Evolutionary conservation across 805 yeast species (phyloP).

Genomic region (Komagataella populi): DNA sequence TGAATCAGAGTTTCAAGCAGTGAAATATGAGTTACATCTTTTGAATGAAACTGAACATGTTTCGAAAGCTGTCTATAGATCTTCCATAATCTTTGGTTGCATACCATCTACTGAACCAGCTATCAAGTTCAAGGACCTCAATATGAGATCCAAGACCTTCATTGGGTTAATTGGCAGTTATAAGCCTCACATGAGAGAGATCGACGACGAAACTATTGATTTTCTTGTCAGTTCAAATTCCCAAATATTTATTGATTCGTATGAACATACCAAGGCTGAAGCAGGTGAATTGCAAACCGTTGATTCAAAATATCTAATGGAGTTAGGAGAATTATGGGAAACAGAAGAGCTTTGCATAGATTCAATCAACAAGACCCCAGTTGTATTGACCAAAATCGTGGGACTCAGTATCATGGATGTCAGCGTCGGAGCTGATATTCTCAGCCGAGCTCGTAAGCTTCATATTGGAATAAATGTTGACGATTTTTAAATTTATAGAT

Average conservation of each 20-base stretch:
- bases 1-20: slow-evolving; percentile 14
- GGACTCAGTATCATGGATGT: slow-evolving; percentile 58
- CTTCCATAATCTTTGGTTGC: slow-evolving; percentile 44
- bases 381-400: slow-evolving; percentile 37
- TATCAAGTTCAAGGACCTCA: slow-evolving; percentile 13
- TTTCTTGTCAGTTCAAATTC: slow-evolving; percentile 17
- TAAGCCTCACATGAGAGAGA: slow-evolving; percentile 54
- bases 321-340: slow-evolving; percentile 26
- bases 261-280: slow-evolving; percentile 38
- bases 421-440: slow-evolving; percentile 30
- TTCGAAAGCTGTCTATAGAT: slow-evolving; percentile 16
- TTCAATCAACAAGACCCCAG: not conserved
- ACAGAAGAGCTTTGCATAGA: slow-evolving; percentile 1
- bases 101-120: slow-evolving; percentile 40
- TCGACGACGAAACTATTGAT: slow-evolving; percentile 30
- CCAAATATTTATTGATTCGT: slow-evolving; percentile 45
- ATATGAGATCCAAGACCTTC: slow-evolving; percentile 16
- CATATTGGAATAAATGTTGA: slow-evolving; percentile 17
- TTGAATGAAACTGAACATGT: slow-evolving; percentile 7
- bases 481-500: slow-evolving; percentile 12
- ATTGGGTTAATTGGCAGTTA: slow-evolving; percentile 54
- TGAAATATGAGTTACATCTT: slow-evolving; percentile 11
- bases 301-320: slow-evolving; percentile 24
- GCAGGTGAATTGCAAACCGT: slow-evolving; percentile 48
- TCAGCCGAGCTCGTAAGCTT: slow-evolving; percentile 14